phyloP scores from a whole-genome alignment of 208 protist species.

The Crithidia thermophila region DNA sequence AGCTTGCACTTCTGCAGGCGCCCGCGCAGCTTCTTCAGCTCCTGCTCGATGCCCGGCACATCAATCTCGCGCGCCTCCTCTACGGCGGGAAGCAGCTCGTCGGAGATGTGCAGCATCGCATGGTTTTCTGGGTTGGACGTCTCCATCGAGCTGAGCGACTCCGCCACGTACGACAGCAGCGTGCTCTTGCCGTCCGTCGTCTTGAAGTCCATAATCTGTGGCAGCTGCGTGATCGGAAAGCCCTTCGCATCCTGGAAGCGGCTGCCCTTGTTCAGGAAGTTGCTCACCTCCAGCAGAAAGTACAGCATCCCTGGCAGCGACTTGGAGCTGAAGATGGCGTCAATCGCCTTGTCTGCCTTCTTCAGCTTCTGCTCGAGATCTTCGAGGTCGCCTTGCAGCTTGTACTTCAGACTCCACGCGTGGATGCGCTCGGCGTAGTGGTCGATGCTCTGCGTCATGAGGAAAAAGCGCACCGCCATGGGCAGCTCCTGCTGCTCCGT shows the following conservation, averaged over 20 bases:
- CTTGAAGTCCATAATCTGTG: slow-evolving; percentile 65
- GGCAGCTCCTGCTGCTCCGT: slow-evolving; percentile 55
- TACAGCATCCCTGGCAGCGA: slow-evolving; percentile 62
- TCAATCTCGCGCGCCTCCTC: slow-evolving; percentile 61
- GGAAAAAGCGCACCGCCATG: slow-evolving; percentile 63
- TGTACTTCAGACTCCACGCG: slow-evolving; percentile 73
- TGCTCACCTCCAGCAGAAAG: slow-evolving; percentile 66
- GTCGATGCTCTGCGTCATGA: slow-evolving; percentile 77
- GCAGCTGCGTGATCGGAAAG: slow-evolving; percentile 77
- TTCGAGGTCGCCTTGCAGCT: slow-evolving; percentile 49
- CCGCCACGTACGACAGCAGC: slow-evolving; percentile 60
- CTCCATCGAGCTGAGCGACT: slow-evolving; percentile 28
- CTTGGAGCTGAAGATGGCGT: slow-evolving; percentile 45
- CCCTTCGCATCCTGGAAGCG: slow-evolving; percentile 69
- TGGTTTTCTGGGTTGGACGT: slow-evolving; percentile 31
- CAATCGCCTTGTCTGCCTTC: slow-evolving; percentile 36
- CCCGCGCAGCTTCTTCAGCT: slow-evolving; percentile 48
- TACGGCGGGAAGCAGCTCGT: slow-evolving; percentile 62
- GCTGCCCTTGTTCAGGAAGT: slow-evolving; percentile 83
- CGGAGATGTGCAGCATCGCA: slow-evolving; percentile 42
- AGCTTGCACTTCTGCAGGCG: slow-evolving; percentile 52
- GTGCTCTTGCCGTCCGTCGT: slow-evolving; percentile 69
- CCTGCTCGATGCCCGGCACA: slow-evolving; percentile 50
- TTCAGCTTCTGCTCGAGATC: slow-evolving; percentile 63
- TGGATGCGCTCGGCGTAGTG: slow-evolving; percentile 70